Percentiles rank a stretch among this genome's conserved stretches.
phyloP scores from a whole-genome alignment of 2,329 filamentous ascomycete genomes.

The Aspergillus sp. region DNA sequence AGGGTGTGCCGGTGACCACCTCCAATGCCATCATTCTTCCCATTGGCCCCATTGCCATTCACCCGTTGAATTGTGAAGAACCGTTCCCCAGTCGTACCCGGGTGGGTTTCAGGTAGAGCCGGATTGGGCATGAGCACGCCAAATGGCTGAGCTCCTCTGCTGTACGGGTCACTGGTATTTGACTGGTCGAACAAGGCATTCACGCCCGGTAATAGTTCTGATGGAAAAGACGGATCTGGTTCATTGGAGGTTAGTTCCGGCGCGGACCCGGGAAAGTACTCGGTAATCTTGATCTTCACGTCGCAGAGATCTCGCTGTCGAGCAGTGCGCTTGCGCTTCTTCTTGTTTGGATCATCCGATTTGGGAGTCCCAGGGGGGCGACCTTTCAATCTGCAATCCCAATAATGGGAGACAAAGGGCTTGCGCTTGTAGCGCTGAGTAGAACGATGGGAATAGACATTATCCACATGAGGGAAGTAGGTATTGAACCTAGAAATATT shows the following conservation, averaged over 20 bases:
- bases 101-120: constrained; percentile 36
- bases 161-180: constrained; percentile 6
- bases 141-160: constrained; percentile 26
- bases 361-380: constrained; percentile 71
- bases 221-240: constrained; percentile 12
- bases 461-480: constrained; percentile 77
- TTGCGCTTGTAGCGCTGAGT: constrained; percentile 75
- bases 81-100: constrained; percentile 44
- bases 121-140: constrained; percentile 37
- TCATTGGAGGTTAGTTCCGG: constrained; percentile 13
- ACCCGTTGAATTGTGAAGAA: constrained; percentile 71
- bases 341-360: constrained; percentile 70
- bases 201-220: constrained; percentile 16
- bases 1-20: constrained; percentile 68
- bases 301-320: constrained; percentile 72
- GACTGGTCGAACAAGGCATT: constrained; percentile 16
- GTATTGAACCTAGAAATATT: constrained; percentile 53
- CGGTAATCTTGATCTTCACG: constrained; percentile 79
- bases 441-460: constrained; percentile 75
- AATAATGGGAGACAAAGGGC: constrained; percentile 75
- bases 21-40: constrained; percentile 59
- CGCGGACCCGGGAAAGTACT: constrained; percentile 54
- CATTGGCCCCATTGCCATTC: constrained; percentile 67
- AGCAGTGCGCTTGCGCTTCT: constrained; percentile 70
- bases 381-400: constrained; percentile 75